phyloP scores from a whole-genome alignment of 2,329 filamentous ascomycete species.

The Xylaria sp. region DNA sequence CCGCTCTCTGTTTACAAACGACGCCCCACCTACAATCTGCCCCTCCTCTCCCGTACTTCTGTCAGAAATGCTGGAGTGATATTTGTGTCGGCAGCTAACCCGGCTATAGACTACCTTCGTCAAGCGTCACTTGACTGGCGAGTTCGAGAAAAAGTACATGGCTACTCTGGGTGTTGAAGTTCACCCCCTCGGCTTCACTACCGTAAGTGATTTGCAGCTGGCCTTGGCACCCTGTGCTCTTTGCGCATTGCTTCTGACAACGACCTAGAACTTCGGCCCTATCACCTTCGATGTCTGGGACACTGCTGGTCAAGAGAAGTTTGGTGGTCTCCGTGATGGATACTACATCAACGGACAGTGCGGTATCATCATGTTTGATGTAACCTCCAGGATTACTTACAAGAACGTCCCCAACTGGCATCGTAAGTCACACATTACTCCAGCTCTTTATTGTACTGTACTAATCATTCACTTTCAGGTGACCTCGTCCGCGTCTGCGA shows the following conservation, averaged over 20 bases:
- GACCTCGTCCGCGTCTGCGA: constrained; percentile 99
- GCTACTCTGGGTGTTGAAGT: constrained; percentile 99
- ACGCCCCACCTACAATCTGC: constrained; percentile 42
- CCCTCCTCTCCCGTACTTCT: constrained; percentile 39
- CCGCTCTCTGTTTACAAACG: constrained; percentile 25
- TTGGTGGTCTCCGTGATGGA: constrained; percentile 97
- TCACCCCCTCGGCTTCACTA: constrained; percentile 97
- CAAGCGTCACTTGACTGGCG: constrained; percentile 99
- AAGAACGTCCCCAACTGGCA: constrained; percentile 99
- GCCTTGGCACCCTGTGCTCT: constrained; percentile 21
- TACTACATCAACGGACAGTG: constrained; percentile 99
- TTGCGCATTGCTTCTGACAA: constrained; percentile 47
- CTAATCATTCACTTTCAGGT: constrained; percentile 63
- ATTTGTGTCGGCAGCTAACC: constrained; percentile 39
- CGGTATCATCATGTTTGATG: constrained; percentile 99
- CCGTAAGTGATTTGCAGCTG: constrained; percentile 72
- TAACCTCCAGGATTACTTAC: constrained; percentile 99
- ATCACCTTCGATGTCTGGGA: constrained; percentile 99
- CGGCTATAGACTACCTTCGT: constrained; percentile 95
- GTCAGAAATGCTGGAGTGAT: constrained; percentile 23
- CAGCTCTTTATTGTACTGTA: constrained; percentile 14
- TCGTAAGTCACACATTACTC: constrained; percentile 71
- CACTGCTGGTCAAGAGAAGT: constrained; percentile 99
- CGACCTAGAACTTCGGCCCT: constrained; percentile 81
- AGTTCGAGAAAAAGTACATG: constrained; percentile 99